Evolutionary conservation across 257 asterid species (phyloP).

Genomic region (Solanum chiquidenum): DNA sequence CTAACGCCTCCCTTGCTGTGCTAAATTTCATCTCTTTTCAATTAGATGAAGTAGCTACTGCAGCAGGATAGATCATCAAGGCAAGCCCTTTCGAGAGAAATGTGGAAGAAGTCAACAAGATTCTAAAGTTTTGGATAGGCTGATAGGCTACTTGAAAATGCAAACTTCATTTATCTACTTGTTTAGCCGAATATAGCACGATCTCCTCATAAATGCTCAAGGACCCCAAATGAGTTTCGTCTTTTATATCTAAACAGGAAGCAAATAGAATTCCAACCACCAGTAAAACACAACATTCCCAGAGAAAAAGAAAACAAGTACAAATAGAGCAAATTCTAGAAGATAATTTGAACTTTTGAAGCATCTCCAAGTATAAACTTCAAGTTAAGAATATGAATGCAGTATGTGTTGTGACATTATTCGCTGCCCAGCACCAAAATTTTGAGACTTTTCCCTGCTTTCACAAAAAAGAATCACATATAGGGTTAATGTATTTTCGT

Average conservation of each 20-base stretch:
- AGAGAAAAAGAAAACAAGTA: not conserved
- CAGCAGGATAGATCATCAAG: not conserved
- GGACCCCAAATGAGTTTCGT: not conserved
- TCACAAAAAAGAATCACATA: conserved; percentile 55
- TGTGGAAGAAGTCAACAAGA: not conserved
- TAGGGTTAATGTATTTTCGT: conserved; percentile 63
- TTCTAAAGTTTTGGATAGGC: not conserved
- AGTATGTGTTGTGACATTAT: not conserved
- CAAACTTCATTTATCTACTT: not conserved
- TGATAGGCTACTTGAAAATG: not conserved
- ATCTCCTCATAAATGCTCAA: not conserved
- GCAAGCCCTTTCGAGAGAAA: not conserved
- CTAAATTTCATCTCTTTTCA: not conserved
- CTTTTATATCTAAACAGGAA: not conserved
- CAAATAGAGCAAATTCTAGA: not conserved
- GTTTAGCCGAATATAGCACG: not conserved
- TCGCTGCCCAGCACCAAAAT: conserved; percentile 5
- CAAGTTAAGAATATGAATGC: not conserved
- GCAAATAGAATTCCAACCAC: not conserved
- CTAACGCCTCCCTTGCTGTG: not conserved
- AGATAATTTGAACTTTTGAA: not conserved
- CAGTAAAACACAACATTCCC: not conserved
- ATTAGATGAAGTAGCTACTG: not conserved
- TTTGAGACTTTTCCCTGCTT: conserved; percentile 46
- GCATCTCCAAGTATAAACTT: conserved; percentile 2